Percentiles rank a stretch among this genome's conserved stretches.
phyloP scores from a whole-genome alignment of 192 early-diverging fungal species.

The Coemansia sp. region DNA sequence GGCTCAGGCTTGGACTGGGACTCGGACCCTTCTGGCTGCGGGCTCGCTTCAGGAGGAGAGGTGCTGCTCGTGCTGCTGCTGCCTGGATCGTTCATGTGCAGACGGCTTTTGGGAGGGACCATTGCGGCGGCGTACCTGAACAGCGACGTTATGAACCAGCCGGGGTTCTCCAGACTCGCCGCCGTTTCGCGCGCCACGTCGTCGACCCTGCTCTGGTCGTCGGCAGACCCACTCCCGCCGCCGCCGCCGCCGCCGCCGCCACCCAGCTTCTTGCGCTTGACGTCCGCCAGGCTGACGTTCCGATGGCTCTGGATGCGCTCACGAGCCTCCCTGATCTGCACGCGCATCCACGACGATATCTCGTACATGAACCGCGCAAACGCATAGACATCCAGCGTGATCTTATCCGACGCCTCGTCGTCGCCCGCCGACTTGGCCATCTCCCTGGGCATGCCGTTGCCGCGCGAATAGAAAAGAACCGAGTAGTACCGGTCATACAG shows the following conservation, averaged over 20 bases:
- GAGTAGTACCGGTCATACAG: slow-evolving; percentile 89
- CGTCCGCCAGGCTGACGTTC: slow-evolving; percentile 24
- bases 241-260: not conserved
- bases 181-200: slow-evolving; percentile 31
- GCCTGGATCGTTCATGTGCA: not conserved
- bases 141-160: slow-evolving; percentile 49
- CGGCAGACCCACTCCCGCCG: not conserved
- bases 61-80: too few relatives aligned
- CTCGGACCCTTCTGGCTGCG: slow-evolving; percentile 8
- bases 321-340: slow-evolving; percentile 48
- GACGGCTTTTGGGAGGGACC: slow-evolving; percentile 34
- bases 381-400: slow-evolving; percentile 64
- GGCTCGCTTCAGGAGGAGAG: not conserved
- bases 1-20: not conserved
- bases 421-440: not conserved
- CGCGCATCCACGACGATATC: slow-evolving; percentile 64
- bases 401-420: slow-evolving; percentile 31
- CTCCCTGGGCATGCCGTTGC: not conserved
- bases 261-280: slow-evolving; percentile 6
- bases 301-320: slow-evolving; percentile 44
- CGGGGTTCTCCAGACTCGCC: slow-evolving; percentile 43
- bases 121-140: slow-evolving; percentile 39
- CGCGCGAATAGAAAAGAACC: slow-evolving; percentile 64
- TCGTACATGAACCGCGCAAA: slow-evolving; percentile 75
- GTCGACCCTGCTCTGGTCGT: slow-evolving; percentile 14